These are phyloP conservation scores for Solanum virginianum DNA, from an alignment of 257 asterid species.

Conservation along the genomic window DNA sequence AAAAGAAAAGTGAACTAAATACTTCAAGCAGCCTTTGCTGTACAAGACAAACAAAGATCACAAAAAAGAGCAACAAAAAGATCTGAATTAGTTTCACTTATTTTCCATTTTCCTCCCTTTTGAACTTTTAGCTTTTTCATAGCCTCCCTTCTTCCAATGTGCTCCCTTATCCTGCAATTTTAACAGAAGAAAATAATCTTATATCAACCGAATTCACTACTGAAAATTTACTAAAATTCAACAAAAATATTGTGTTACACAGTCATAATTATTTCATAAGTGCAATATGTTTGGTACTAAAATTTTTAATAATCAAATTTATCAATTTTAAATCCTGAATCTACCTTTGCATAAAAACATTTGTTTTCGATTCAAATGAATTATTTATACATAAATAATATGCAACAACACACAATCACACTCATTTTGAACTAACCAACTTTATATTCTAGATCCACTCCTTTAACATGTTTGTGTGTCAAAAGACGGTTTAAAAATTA, in stretches of 20 bases:
- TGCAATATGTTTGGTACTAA: background rate
- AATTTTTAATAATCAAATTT: background rate
- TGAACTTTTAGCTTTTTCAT: constrained; percentile 3
- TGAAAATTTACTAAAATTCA: background rate
- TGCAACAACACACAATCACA: too few species aligned
- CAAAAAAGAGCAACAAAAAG: background rate
- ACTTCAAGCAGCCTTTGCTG: background rate
- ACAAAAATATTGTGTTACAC: too few species aligned
- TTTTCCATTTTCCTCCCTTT: constrained; percentile 5
- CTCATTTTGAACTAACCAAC: too few species aligned
- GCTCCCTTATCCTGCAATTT: constrained; percentile 26
- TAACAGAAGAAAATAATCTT: background rate
- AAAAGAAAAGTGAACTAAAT: background rate
- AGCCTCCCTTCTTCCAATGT: constrained; percentile 26
- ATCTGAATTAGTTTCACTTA: background rate
- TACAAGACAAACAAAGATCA: background rate
- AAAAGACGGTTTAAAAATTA: too few species aligned
- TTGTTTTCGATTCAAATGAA: background rate
- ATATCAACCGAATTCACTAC: too few species aligned
- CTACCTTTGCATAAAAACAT: background rate
- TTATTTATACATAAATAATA: background rate
- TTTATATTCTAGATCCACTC: too few species aligned
- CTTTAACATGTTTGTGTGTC: too few species aligned
- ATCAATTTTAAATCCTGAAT: background rate
- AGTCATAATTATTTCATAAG: background rate